Evolutionary conservation across 2,329 filamentous ascomycete genomes (phyloP).

Genomic region (Cladosporium velox): DNA sequence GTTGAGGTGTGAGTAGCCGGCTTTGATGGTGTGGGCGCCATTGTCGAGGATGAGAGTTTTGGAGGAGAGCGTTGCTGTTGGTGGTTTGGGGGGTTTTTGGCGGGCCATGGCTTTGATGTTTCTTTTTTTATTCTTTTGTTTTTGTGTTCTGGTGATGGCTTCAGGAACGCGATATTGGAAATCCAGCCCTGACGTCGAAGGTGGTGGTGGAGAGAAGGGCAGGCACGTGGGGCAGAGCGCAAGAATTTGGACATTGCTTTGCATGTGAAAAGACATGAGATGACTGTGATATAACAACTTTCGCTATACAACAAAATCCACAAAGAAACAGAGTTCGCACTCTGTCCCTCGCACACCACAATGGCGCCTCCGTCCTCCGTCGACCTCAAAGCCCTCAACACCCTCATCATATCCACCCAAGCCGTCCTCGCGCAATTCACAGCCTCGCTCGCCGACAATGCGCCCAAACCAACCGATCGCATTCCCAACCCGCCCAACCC

Average conservation of each 20-base stretch:
- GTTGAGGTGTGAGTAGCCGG: slow-evolving; percentile 63
- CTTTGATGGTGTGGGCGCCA: slow-evolving; percentile 88
- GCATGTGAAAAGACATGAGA: slow-evolving; percentile 13
- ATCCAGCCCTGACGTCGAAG: background rate
- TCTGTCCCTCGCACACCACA: background rate
- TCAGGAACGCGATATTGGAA: background rate
- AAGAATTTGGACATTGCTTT: slow-evolving; percentile 21
- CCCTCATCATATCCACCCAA: slow-evolving; percentile 35
- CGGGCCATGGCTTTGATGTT: slow-evolving; percentile 8
- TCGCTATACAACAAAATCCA: slow-evolving; percentile 1
- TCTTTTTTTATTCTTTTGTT: background rate
- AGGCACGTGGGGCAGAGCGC: slow-evolving; percentile 6
- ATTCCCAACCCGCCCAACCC: slow-evolving; percentile 49
- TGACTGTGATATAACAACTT: slow-evolving; percentile 2
- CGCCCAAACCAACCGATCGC: slow-evolving; percentile 25
- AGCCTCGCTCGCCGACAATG: slow-evolving; percentile 31
- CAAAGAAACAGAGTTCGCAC: background rate
- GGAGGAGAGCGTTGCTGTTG: slow-evolving; percentile 4
- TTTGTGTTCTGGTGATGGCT: background rate
- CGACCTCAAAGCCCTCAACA: slow-evolving; percentile 32
- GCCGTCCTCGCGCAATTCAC: slow-evolving; percentile 37
- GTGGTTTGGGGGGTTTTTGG: slow-evolving; percentile 14
- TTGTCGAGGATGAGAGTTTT: slow-evolving; percentile 89
- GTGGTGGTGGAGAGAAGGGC: background rate
- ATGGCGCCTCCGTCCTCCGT: slow-evolving; percentile 32